Evolutionary conservation across 2,329 filamentous ascomycete species (phyloP).

Genomic region (Leptographium radiaticola): DNA sequence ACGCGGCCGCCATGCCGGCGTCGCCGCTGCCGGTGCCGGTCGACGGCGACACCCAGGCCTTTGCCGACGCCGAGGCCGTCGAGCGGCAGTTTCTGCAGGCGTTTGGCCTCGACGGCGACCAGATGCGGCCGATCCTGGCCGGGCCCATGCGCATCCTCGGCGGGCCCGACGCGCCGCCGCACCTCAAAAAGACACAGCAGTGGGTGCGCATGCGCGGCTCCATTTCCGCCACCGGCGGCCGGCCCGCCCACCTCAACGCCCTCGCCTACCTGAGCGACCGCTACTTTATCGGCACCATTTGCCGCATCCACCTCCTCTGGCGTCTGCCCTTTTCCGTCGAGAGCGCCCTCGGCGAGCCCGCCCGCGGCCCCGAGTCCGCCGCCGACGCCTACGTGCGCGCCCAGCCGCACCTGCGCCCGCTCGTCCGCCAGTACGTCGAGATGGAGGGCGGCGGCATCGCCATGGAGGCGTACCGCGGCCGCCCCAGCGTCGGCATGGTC

Average conservation of each 20-base stretch:
- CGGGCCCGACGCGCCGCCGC: constrained; percentile 35
- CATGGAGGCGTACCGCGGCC: constrained; percentile 29
- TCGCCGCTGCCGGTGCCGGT: constrained; percentile 17
- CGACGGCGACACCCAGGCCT: constrained; percentile 13
- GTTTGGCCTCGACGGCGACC: not conserved
- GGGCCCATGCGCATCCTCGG: constrained; percentile 28
- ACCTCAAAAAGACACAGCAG: constrained; percentile 54
- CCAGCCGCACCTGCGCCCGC: constrained; percentile 27
- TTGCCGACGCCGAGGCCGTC: constrained; percentile 29
- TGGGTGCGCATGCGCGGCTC: constrained; percentile 63
- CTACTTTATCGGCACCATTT: constrained; percentile 85
- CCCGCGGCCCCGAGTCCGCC: constrained; percentile 20
- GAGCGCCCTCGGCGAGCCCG: constrained; percentile 30
- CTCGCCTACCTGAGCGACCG: constrained; percentile 88
- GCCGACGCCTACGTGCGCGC: constrained; percentile 25
- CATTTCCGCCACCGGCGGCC: constrained; percentile 61
- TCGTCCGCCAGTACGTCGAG: constrained; percentile 23
- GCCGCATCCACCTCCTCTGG: constrained; percentile 69
- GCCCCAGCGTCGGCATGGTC: constrained; percentile 66
- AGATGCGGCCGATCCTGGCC: constrained; percentile 29
- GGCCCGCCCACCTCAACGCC: constrained; percentile 71
- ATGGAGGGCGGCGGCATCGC: constrained; percentile 27
- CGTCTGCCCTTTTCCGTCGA: constrained; percentile 45
- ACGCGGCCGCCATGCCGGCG: constrained; percentile 9
- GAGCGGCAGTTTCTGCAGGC: constrained; percentile 28